Evolutionary conservation across 2,329 filamentous ascomycete genomes (phyloP).

Genomic region (Aspergillus ibericus): DNA sequence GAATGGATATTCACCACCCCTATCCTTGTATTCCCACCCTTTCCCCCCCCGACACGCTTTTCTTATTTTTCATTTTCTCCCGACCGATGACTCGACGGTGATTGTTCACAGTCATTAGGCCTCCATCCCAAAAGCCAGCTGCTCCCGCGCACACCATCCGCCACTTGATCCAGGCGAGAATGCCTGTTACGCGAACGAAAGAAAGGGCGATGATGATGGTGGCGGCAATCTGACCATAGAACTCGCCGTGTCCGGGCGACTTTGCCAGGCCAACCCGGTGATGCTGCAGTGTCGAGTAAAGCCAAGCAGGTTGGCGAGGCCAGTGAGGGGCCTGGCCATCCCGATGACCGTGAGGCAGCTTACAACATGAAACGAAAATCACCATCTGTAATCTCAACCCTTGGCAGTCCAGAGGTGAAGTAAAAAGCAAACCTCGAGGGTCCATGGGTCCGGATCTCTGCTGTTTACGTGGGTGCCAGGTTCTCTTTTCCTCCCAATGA

Average conservation of each 20-base stretch:
- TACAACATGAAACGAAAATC: constrained; percentile 9
- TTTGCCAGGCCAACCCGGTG: constrained; percentile 4
- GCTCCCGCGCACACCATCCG: constrained; percentile 1
- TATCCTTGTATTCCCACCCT: background rate
- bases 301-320: constrained; percentile 10
- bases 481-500: constrained; percentile 9
- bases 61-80: background rate
- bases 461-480: constrained; percentile 4
- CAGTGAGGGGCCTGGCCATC: constrained; percentile 7
- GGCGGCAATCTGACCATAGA: constrained; percentile 10
- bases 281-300: constrained; percentile 10
- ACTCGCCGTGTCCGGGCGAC: background rate
- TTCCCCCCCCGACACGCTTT: background rate
- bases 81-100: background rate
- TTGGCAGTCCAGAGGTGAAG: constrained; percentile 10
- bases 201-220: constrained; percentile 4
- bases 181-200: background rate
- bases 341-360: constrained; percentile 13
- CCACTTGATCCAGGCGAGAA: background rate
- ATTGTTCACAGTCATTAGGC: background rate
- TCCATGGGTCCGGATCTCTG: background rate
- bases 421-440: constrained; percentile 9
- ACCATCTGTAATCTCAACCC: constrained; percentile 1
- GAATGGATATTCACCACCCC: background rate
- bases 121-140: background rate